phyloP scores from a whole-genome alignment of 345 rosid genomes.

The Linum trigynum region DNA sequence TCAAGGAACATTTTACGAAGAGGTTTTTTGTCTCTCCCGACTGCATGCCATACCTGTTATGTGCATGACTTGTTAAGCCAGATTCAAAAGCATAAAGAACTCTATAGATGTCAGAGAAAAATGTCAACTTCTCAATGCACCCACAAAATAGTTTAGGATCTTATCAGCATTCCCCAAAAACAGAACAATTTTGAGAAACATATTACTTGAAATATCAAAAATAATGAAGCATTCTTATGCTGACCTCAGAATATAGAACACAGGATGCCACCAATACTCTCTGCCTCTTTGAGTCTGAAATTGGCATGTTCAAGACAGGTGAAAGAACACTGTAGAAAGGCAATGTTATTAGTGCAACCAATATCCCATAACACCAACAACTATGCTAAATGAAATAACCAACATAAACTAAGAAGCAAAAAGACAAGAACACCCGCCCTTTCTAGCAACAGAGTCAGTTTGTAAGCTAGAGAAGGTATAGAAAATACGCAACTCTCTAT shows the following conservation, averaged over 20 bases:
- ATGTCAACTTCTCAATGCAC: background rate
- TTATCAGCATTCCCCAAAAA: too few species aligned
- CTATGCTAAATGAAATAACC: background rate
- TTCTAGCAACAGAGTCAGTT: background rate
- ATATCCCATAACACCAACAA: constrained; percentile 13
- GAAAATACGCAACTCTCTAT: background rate
- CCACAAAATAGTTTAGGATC: too few species aligned
- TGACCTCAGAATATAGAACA: constrained; percentile 96
- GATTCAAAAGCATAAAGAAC: constrained; percentile 11
- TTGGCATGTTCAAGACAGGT: constrained; percentile 90
- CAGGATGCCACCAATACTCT: constrained; percentile 95
- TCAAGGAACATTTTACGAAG: constrained; percentile 91
- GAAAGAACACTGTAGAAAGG: constrained; percentile 75
- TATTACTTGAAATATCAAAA: background rate
- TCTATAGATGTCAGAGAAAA: background rate
- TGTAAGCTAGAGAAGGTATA: background rate
- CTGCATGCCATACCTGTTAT: constrained; percentile 91
- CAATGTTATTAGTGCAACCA: constrained; percentile 19
- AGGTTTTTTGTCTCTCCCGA: constrained; percentile 70
- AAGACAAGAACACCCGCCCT: background rate
- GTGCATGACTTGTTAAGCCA: constrained; percentile 13
- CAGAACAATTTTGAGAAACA: background rate
- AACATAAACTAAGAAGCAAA: background rate
- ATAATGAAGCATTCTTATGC: constrained; percentile 9
- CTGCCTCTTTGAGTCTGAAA: constrained; percentile 94